Conservation (phyloP, 768 basidiomycete genomes). For the Neoboletus subvelutipes region DNA sequence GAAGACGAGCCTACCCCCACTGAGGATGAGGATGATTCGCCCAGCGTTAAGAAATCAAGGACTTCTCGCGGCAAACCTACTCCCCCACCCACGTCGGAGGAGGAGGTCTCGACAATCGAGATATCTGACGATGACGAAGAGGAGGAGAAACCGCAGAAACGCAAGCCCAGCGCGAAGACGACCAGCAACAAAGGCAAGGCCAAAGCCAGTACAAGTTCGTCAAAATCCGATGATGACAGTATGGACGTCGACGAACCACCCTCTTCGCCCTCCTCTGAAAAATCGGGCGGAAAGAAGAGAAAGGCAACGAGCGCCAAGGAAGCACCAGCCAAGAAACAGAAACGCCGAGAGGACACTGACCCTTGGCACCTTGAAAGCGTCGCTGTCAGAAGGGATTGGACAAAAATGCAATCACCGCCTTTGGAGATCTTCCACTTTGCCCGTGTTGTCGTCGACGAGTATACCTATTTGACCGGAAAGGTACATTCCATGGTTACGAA, state of each 20-base stretch:
- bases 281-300: slow-evolving; percentile 44
- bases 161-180: slow-evolving; percentile 24
- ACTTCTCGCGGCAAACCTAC: slow-evolving; percentile 22
- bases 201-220: slow-evolving; percentile 27
- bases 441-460: slow-evolving; percentile 90
- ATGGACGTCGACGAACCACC: slow-evolving; percentile 61
- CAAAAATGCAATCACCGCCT: slow-evolving; percentile 75
- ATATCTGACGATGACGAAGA: slow-evolving; percentile 26
- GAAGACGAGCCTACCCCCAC: slow-evolving; percentile 27
- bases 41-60: slow-evolving; percentile 23
- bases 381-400: slow-evolving; percentile 71
- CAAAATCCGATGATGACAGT: slow-evolving; percentile 39
- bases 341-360: slow-evolving; percentile 61
- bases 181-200: slow-evolving; percentile 21
- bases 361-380: slow-evolving; percentile 73
- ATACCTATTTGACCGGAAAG: slow-evolving; percentile 86
- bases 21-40: slow-evolving; percentile 26
- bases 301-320: slow-evolving; percentile 37
- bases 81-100: slow-evolving; percentile 34
- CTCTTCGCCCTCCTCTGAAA: slow-evolving; percentile 34
- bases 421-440: slow-evolving; percentile 92
- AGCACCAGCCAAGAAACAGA: slow-evolving; percentile 52
- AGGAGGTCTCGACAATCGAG: slow-evolving; percentile 26
- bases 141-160: slow-evolving; percentile 35
- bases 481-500: slow-evolving; percentile 75